These are phyloP conservation scores for Crithidia expoeki DNA, from an alignment of 208 protist species.

Conservation along the genomic window DNA sequence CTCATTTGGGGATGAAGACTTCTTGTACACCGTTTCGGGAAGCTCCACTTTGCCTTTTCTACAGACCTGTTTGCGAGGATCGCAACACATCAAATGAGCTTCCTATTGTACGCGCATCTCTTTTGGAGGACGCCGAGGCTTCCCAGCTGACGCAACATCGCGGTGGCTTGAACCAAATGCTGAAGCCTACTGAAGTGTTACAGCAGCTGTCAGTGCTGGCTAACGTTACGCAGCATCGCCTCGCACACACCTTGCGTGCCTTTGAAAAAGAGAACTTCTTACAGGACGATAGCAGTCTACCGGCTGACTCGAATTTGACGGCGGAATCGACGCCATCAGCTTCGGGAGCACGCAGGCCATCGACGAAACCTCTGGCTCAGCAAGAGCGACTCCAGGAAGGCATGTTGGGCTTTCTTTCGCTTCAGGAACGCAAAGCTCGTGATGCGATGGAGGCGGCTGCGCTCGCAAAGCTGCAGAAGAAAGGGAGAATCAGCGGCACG, in stretches of 20 bases:
- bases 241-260: constrained; percentile 25
- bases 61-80: not conserved
- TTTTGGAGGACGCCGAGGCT: constrained; percentile 13
- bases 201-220: constrained; percentile 56
- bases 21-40: not conserved
- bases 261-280: not conserved
- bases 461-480: not conserved
- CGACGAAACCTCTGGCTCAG: constrained; percentile 6
- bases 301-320: too few species aligned
- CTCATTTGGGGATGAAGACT: not conserved
- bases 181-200: constrained; percentile 50
- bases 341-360: not conserved
- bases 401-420: constrained; percentile 42
- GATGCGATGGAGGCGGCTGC: not conserved
- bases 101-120: constrained; percentile 4
- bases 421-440: constrained; percentile 53
- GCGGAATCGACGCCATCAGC: not conserved
- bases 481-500: not conserved
- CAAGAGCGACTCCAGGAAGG: constrained; percentile 19
- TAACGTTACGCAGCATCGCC: constrained; percentile 48
- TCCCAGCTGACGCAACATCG: constrained; percentile 18
- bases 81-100: too few species aligned
- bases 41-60: not conserved
- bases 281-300: too few species aligned
- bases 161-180: constrained; percentile 20